Evolutionary conservation across 192 early-diverging fungal genomes (phyloP), one percentile per base, ranked within the genome.

Genomic region (Coemansia sp.): DNA sequence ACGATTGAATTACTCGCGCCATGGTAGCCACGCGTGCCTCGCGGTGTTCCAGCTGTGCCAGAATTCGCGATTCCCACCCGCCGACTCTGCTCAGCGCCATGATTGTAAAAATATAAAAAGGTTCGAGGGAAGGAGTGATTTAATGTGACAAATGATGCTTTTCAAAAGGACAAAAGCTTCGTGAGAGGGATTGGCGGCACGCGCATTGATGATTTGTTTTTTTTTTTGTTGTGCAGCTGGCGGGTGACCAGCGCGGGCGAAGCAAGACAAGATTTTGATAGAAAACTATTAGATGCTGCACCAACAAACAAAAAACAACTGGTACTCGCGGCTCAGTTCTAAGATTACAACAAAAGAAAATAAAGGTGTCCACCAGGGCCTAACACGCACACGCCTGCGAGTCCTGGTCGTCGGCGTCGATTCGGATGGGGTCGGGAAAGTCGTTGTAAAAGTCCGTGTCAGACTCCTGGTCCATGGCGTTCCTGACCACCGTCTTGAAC

Each of bases 401-500:
- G 67, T 84, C 84, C 43, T 84, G 65, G 26, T 73, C 76, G 63
- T 91, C 91, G 37, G 82, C 86, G 70, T 93, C 91, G 68, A 97
- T 91, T 64, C 90, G 82, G 80, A 97, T 94, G 42, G 93, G 87
- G 65, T 93, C 93, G 18, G 87, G 87, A 63, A 97, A 93, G 69
- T 97, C 95, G 81, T 65, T 74, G 60, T 65, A 54, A 37, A 67
- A 62, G 35, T 81, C 69, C 3, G 56, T 63, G 43, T 96, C 94
- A 22, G 88, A 82, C 74, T 98, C 95, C 74, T 97, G 93, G 62
- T 92, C 87, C 69, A 99, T 82, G 19, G 97, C 95, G 60, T 93
- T 95, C 76, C 86, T 92, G 38, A 95, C 95, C 76, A 97, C 92
- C 24, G 92, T 93, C 61, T 91, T 91, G 84, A 99, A 99, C 41